Evolutionary conservation across 1,139 yeast species (phyloP).

Genomic region (Debaryomycetaceae sp.): DNA sequence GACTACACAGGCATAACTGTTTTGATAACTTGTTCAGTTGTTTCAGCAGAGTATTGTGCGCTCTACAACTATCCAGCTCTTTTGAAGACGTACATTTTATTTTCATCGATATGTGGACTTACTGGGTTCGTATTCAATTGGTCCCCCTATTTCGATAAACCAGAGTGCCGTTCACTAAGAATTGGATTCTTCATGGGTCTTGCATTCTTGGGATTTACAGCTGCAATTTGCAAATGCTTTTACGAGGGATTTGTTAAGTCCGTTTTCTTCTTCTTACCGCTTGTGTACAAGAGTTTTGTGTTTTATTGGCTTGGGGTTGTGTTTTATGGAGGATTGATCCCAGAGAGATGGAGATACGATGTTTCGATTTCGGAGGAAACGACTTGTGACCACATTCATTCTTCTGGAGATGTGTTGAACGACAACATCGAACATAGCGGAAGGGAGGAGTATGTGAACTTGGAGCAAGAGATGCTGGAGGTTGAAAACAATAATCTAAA

Average conservation of each 20-base stretch:
- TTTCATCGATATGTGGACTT: constrained; percentile 65
- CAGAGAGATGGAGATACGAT: constrained; percentile 84
- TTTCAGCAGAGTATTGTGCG: constrained; percentile 81
- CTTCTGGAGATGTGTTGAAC: constrained; percentile 31
- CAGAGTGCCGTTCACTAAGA: constrained; percentile 76
- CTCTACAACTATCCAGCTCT: constrained; percentile 59
- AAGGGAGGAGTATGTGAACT: constrained; percentile 44
- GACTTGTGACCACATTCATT: constrained; percentile 25
- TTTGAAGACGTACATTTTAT: constrained; percentile 47
- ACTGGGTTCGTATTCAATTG: constrained; percentile 80
- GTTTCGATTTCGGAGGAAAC: constrained; percentile 45
- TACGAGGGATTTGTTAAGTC: constrained; percentile 57
- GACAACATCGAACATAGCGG: constrained; percentile 39
- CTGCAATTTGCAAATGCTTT: constrained; percentile 56
- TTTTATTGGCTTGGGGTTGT: constrained; percentile 83
- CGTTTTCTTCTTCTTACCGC: constrained; percentile 54
- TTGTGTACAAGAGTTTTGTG: constrained; percentile 56
- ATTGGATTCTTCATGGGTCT: constrained; percentile 81
- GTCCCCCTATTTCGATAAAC: constrained; percentile 85
- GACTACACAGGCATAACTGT: constrained; percentile 95
- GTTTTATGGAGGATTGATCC: constrained; percentile 83
- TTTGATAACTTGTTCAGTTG: constrained; percentile 83
- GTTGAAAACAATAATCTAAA: constrained; percentile 6
- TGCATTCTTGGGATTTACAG: constrained; percentile 69
- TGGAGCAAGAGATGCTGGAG: constrained; percentile 30